Conservation (phyloP, 805 yeast genomes). For the Metschnikowia amazonensis region DNA sequence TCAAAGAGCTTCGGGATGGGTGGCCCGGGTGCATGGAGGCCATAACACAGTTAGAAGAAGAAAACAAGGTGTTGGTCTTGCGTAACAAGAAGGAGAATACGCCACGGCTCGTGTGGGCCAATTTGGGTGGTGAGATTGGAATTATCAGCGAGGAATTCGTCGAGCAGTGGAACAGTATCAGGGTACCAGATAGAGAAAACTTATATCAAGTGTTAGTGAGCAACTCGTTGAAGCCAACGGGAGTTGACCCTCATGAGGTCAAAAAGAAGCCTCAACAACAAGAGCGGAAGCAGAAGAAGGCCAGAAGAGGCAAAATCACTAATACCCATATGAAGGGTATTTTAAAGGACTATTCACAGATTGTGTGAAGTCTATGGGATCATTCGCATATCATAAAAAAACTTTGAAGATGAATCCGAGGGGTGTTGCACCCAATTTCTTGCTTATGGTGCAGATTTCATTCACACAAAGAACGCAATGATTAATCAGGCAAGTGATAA, state of each 20-base stretch:
- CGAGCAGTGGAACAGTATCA: slow-evolving; percentile 72
- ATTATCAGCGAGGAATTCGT: slow-evolving; percentile 78
- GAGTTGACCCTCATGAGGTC: slow-evolving; percentile 94
- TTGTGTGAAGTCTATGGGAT: slow-evolving; percentile 20
- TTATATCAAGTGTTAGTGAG: slow-evolving; percentile 74
- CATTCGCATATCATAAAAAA: background rate
- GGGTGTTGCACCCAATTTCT: background rate
- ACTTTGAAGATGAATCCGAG: background rate
- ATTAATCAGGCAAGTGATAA: background rate
- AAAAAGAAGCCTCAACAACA: slow-evolving; percentile 57
- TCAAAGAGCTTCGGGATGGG: slow-evolving; percentile 81
- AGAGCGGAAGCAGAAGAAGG: slow-evolving; percentile 81
- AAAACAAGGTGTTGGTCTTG: slow-evolving; percentile 73
- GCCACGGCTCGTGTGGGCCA: slow-evolving; percentile 92
- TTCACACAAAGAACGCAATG: background rate
- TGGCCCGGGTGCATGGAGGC: slow-evolving; percentile 89
- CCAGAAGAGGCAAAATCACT: slow-evolving; percentile 90
- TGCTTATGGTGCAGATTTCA: background rate
- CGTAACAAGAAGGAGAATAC: slow-evolving; percentile 90
- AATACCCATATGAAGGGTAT: slow-evolving; percentile 96
- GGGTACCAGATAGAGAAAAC: slow-evolving; percentile 77
- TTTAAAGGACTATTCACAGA: slow-evolving; percentile 70
- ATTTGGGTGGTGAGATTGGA: slow-evolving; percentile 68
- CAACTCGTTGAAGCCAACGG: slow-evolving; percentile 91
- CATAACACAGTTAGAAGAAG: slow-evolving; percentile 71